Base-by-base conservation (phyloP, 2,329 filamentous ascomycete species). In the Scleromitrula shiraiana region DNA sequence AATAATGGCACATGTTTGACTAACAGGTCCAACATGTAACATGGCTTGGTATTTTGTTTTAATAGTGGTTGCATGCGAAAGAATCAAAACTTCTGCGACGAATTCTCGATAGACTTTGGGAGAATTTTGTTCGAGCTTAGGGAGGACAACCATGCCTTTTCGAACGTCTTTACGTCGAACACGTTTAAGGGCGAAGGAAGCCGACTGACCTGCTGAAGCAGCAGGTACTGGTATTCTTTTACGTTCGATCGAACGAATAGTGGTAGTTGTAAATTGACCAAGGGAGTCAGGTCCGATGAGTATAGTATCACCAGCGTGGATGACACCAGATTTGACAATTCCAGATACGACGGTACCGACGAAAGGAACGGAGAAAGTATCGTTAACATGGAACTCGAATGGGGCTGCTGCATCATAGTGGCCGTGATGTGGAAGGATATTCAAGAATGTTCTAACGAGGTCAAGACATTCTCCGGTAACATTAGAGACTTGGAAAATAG, bases 41-140 rank as follows among this genome's bases (percentile, higher is more conserved):
- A 97, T 98, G 0, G 93, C 93, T 70, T 98, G 93, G 57, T 98
- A 98, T 60, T 89, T 91, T 0, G 83, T 88, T 67, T 95, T 93
- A 67, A 98, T 98, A 36, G 93, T 98, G 0, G 93, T 98, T 0
- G 91, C 89, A 62, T 98, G 93, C 4, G 87, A 94, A 6, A 98
- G 75, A 56, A 98, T 97, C 19, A 98, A 75, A 1, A 98, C 93
- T 82, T 91, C 86, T 10, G 87, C 87, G 35, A 90, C 72, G 61
- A 91, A 91, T 63, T 89, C 85, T 27, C 77, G 72, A 62, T 83
- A 78, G 9, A 88, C 86, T 56, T 82, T 93, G 55, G 71, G 86
- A 59, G 63, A 72, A 53, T 85, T 75, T 45, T 80, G 81, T 43
- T 94, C 87, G 10, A 83, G 68, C 64, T 90, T 94, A 37, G 89